Percentiles rank a stretch among this genome's conserved stretches.
Evolutionary conservation across 352 stramenopile genomes (phyloP).

Genomic region (Pythium phragmiticola): DNA sequence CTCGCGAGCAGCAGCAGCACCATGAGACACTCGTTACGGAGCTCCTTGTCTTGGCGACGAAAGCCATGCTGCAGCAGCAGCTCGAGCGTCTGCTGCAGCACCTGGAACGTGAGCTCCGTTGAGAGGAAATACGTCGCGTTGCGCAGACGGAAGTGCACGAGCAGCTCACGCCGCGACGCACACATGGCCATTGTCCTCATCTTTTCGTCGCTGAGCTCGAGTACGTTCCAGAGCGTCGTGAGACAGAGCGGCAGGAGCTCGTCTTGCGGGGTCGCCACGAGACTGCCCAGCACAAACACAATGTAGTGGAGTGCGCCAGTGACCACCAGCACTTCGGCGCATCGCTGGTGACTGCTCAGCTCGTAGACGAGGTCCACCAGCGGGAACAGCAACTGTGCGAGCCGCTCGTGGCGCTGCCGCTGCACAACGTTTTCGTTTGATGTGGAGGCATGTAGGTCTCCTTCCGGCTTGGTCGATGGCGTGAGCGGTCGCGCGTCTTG

Average conservation of each 20-base stretch:
- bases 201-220: conserved; percentile 66
- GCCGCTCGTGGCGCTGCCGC: background rate
- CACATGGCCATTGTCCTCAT: conserved; percentile 40
- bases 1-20: conserved; percentile 59
- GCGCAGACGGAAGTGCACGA: conserved; percentile 56
- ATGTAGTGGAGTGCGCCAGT: conserved; percentile 64
- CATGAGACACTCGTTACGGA: conserved; percentile 77
- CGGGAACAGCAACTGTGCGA: conserved; percentile 48
- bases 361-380: conserved; percentile 65
- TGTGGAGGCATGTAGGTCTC: background rate
- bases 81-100: conserved; percentile 58
- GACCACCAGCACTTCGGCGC: conserved; percentile 66
- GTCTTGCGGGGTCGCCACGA: conserved; percentile 52
- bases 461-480: conserved; percentile 19
- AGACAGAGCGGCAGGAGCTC: conserved; percentile 71
- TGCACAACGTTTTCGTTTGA: too few relatives aligned
- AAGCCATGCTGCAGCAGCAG: conserved; percentile 56
- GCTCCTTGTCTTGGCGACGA: conserved; percentile 74
- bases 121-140: conserved; percentile 66
- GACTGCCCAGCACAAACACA: conserved; percentile 53
- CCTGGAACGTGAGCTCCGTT: conserved; percentile 55
- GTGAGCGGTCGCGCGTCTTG: conserved; percentile 16
- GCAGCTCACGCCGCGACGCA: conserved; percentile 49
- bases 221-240: conserved; percentile 72
- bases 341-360: conserved; percentile 62